Conservation (phyloP, 2,329 filamentous ascomycete species). For the Fusarium solani-melongenae region DNA sequence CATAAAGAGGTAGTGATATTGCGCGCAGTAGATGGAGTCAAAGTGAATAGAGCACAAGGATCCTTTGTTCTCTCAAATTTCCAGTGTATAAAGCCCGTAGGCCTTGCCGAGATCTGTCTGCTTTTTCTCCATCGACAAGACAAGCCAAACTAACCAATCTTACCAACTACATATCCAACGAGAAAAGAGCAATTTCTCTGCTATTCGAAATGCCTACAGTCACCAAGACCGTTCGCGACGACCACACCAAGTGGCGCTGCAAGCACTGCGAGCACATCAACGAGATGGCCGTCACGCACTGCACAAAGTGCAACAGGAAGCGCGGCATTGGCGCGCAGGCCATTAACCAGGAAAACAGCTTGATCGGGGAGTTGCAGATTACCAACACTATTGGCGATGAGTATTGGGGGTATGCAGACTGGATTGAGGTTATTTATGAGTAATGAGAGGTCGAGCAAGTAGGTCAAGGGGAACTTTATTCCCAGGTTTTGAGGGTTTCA, state of each 20-base stretch:
- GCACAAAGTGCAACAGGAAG: background rate
- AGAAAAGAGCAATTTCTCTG: background rate
- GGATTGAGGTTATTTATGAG: background rate
- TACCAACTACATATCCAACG: background rate
- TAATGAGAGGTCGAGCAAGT: background rate
- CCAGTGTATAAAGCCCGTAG: background rate
- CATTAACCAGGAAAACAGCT: background rate
- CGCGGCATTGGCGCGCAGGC: background rate
- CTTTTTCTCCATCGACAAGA: background rate
- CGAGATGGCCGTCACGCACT: background rate
- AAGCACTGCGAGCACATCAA: background rate
- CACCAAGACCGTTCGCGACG: background rate
- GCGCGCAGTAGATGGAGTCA: no score
- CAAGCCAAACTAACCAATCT: background rate
- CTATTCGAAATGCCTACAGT: background rate
- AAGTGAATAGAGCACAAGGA: no score
- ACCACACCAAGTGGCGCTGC: background rate
- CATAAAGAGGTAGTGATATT: background rate
- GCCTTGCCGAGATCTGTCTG: background rate
- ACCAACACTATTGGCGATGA: background rate
- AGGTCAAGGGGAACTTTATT: background rate
- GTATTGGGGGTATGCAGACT: background rate
- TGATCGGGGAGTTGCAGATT: background rate
- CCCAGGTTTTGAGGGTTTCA: no score
- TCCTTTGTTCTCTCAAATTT: background rate